Evolutionary conservation across 805 yeast genomes (phyloP).

Genomic region (Candida railenensis): DNA sequence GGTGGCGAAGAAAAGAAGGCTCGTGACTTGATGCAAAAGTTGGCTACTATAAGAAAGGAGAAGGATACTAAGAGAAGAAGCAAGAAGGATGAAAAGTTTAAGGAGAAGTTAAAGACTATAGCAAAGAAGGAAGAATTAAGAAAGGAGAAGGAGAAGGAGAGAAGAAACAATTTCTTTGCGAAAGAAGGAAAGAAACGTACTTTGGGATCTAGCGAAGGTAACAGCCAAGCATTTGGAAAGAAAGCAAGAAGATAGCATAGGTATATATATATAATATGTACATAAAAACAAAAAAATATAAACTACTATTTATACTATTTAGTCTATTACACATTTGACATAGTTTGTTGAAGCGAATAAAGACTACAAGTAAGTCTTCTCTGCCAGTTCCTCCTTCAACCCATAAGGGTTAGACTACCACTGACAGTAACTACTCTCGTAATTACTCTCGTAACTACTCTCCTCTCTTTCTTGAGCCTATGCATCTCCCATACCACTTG

Average conservation of each 20-base stretch:
- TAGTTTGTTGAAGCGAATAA: too few relatives aligned
- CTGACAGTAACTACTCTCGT: too few relatives aligned
- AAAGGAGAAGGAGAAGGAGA: conserved; percentile 73
- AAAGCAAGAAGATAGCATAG: conserved; percentile 19
- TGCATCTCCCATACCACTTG: too few relatives aligned
- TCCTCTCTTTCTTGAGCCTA: neutral
- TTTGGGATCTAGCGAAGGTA: conserved; percentile 30
- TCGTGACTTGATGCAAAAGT: conserved; percentile 81
- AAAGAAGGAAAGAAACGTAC: conserved; percentile 66
- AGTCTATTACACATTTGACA: too few relatives aligned
- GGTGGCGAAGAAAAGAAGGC: conserved; percentile 94
- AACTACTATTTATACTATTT: too few relatives aligned
- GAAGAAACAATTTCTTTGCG: conserved; percentile 84
- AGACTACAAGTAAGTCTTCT: too few relatives aligned
- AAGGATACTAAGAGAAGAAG: conserved; percentile 75
- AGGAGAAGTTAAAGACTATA: conserved; percentile 68
- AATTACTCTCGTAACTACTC: too few relatives aligned
- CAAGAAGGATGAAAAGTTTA: conserved; percentile 74
- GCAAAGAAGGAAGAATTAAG: conserved; percentile 73
- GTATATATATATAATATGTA: neutral
- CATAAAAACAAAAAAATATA: neutral
- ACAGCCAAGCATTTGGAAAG: conserved; percentile 33
- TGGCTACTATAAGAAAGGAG: conserved; percentile 79
- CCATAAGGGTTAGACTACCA: too few relatives aligned
- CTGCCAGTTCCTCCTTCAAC: too few relatives aligned